Conservation (phyloP, 306 rosid genomes). For the Luffa aegyptiaca region DNA sequence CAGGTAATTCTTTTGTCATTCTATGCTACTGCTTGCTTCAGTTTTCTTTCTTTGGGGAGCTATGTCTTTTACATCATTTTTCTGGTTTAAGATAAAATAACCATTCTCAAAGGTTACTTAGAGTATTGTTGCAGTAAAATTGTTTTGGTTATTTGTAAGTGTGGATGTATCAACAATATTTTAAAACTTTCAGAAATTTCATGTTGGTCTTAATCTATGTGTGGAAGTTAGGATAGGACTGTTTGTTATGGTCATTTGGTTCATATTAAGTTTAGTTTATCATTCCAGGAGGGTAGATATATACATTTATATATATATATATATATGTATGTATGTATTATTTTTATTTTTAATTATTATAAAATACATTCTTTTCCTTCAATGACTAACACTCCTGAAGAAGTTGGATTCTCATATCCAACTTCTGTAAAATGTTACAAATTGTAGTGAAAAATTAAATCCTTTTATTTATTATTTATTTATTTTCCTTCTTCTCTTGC, state of each 20-base stretch:
- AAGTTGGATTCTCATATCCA: background rate
- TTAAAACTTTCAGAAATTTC: background rate
- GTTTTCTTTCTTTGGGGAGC: background rate
- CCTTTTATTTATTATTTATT: background rate
- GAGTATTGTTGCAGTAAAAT: background rate
- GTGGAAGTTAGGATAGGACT: background rate
- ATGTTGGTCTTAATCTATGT: background rate
- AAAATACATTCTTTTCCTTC: background rate
- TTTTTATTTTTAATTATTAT: background rate
- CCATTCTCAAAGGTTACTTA: background rate
- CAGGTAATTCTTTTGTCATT: slow-evolving; percentile 42
- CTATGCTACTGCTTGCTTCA: slow-evolving; percentile 8
- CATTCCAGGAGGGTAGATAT: background rate
- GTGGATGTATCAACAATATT: background rate
- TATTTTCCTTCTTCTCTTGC: slow-evolving; percentile 19
- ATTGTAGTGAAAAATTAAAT: background rate
- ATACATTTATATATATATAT: too few relatives aligned
- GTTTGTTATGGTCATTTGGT: background rate
- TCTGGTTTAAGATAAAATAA: background rate
- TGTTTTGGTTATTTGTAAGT: background rate
- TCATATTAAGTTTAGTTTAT: background rate
- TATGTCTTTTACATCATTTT: background rate
- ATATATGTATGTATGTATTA: too few relatives aligned
- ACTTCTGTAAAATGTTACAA: background rate
- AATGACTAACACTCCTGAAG: background rate